These are phyloP conservation scores for Leishmania lainsoni DNA, from an alignment of 208 protist species.

Conservation along the genomic window DNA sequence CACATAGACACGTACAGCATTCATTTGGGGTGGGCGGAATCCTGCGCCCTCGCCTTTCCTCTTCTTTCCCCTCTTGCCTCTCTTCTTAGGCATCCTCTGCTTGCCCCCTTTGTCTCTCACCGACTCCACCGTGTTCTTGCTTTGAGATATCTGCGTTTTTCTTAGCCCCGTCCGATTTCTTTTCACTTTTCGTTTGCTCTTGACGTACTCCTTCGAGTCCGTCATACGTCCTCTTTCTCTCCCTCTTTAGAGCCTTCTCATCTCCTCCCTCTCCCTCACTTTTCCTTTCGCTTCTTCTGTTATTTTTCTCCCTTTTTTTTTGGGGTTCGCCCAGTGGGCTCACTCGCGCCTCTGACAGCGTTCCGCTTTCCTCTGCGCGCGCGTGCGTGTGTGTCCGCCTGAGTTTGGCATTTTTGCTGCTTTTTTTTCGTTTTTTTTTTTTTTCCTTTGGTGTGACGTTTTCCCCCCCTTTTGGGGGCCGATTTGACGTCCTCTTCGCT, in stretches of 20 bases:
- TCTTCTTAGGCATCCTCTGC: neutral
- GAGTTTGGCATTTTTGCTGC: no score
- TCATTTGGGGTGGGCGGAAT: neutral
- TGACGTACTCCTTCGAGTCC: neutral
- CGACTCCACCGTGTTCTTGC: neutral
- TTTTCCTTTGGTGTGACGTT: neutral
- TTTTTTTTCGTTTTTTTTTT: neutral
- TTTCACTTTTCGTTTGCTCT: neutral
- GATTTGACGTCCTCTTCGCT: neutral
- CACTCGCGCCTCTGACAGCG: neutral
- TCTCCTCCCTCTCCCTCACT: neutral
- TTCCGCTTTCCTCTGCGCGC: no score
- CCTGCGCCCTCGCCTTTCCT: neutral
- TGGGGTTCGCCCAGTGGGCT: neutral
- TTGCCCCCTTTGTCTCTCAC: neutral
- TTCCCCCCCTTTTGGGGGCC: neutral
- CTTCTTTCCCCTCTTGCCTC: neutral
- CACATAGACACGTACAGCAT: neutral
- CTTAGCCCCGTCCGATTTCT: neutral
- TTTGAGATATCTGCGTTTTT: neutral
- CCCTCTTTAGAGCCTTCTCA: neutral
- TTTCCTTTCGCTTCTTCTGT: neutral
- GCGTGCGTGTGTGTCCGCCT: neutral
- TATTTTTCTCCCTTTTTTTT: neutral
- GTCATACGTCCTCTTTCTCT: conserved; percentile 2